Evolutionary conservation across 148 eudicot species (phyloP), one percentile per base, ranked within the genome.

Genomic region (Chenopodium suecicum): DNA sequence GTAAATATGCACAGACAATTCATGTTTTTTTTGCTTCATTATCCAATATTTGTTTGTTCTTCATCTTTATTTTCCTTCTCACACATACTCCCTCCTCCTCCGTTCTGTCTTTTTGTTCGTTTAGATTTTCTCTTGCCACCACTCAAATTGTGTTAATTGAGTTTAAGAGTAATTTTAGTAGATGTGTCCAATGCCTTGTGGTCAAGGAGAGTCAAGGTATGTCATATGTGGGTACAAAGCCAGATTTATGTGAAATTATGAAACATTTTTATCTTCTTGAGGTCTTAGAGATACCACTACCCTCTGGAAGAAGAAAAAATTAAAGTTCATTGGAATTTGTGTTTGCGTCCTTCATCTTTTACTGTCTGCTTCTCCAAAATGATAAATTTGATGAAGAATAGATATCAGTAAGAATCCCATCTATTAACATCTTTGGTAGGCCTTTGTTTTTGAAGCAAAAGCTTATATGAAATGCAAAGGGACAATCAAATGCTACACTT

Each of bases 1-100:
- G 98, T 95, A 85, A 84, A 71, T 37, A 54, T 44, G 63, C 7
- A 47, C 32, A 23, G 1, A 14, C 27, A 44, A 9, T 9, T 22
- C 2, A 56, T 65, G 34, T 58, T 1, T 23, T 78, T 80, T 44
- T 17, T 76, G 29, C 46, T 48, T 68, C 63, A 52, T 52, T 72
- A 72, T 86, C 54, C 31, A 22, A 44, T 22, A 4, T 47, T 34
- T 23, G 41, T 46, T 22, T 23, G 1, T 16, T 74, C 19, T 58
- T 10, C 12, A 7, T 77, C 66, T 58, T 64, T 37, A 32, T 47
- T 47, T 75, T 56, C 22, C 37, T 75, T 78, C 58, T 22, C 50
- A 37, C n/a, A 37, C 20, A 70, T 6, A 0, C 27, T 65, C 32
- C 17, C 25, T 34, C 79, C 14, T 37, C 12, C 14, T 37, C n/a